Base-by-base conservation (phyloP, 345 rosid species). In the Bruguiera gymnorhiza region DNA sequence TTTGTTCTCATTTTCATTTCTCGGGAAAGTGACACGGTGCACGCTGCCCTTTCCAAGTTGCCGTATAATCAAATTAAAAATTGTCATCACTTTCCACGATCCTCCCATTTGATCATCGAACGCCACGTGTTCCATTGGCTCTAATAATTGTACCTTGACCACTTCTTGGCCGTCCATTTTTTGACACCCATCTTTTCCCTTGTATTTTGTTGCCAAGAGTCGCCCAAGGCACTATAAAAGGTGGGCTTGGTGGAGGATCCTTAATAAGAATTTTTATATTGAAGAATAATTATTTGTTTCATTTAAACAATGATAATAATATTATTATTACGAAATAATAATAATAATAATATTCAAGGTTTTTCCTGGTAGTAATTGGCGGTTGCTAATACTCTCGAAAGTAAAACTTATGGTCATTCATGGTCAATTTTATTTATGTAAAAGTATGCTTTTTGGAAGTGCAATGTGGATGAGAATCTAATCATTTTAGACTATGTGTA, bases 91-190 rank as follows among this genome's bases (percentile, higher is more conserved):
- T 68, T 3, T 32, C 73, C 19, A 21, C 11, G 54, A 26, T 23
- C 6, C 20, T 34, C n/a, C 18, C 8, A 21, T 62, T 24, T 15
- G 26, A 18, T 26, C 26, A 19, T 4, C 62, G 54, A 19, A 23
- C 7, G 67, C 31, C 73, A 62, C 73, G 73, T 70, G 73, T 62
- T 50, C 67, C 74, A 70, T 65, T 62, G 36, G 6, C 67, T 8
- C 31, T 53, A 70, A 70, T 70, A 62, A 70, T 70, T 70, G 74
- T 53, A 62, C 74, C 26, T 9, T 51, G 52, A 11, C 63, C 15
- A 19, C 20, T 70, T 62, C n/a, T 62, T 20, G 62, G 39, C 74
- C 74, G 74, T 70, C 67, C 66, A 52, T 62, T 30, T 4, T 52
- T 30, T 2, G 5, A 21, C 67, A 61, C 26, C 37, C 11, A 31